A percentile compares a stretch with the other conserved stretches of the same genome.
Evolutionary conservation across 108 stramenopile species (phyloP).

Genomic region (Nitzschia palea): DNA sequence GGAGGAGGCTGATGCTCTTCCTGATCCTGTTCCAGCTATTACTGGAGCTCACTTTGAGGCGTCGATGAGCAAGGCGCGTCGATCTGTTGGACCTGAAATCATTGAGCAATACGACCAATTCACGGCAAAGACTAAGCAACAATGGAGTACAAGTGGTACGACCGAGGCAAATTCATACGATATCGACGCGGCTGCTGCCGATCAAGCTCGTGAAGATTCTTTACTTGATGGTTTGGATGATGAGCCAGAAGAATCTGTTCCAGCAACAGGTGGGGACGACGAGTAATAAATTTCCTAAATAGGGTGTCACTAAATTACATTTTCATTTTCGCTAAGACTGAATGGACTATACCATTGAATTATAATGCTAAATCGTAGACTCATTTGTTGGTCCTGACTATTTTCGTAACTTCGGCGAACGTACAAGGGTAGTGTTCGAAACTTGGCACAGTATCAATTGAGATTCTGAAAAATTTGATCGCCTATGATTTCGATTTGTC

Average conservation of each 20-base stretch:
- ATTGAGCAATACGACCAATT: constrained; percentile 89
- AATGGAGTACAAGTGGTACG: constrained; percentile 65
- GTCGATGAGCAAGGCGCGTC: constrained; percentile 87
- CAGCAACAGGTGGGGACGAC: constrained; percentile 16
- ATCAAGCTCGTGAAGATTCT: constrained; percentile 78
- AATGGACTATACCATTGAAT: too few relatives aligned
- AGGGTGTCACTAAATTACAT: too few relatives aligned
- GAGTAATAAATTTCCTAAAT: too few relatives aligned
- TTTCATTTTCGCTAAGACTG: too few relatives aligned
- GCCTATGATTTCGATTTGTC: too few relatives aligned
- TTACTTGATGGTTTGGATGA: constrained; percentile 44
- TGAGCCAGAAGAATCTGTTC: constrained; percentile 25
- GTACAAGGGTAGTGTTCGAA: too few relatives aligned
- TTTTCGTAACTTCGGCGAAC: too few relatives aligned
- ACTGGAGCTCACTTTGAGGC: constrained; percentile 85
- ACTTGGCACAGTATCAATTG: too few relatives aligned
- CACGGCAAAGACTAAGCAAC: constrained; percentile 82
- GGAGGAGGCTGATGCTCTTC: constrained; percentile 78
- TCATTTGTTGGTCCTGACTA: too few relatives aligned
- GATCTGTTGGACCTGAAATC: constrained; percentile 86
- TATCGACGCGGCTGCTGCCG: constrained; percentile 76
- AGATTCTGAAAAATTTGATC: too few relatives aligned
- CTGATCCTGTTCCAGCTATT: constrained; percentile 82
- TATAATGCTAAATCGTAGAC: too few relatives aligned
- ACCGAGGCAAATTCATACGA: constrained; percentile 64